phyloP scores from a whole-genome alignment of 768 basidiomycete genomes.

The Hygrophorus pudorinus region DNA sequence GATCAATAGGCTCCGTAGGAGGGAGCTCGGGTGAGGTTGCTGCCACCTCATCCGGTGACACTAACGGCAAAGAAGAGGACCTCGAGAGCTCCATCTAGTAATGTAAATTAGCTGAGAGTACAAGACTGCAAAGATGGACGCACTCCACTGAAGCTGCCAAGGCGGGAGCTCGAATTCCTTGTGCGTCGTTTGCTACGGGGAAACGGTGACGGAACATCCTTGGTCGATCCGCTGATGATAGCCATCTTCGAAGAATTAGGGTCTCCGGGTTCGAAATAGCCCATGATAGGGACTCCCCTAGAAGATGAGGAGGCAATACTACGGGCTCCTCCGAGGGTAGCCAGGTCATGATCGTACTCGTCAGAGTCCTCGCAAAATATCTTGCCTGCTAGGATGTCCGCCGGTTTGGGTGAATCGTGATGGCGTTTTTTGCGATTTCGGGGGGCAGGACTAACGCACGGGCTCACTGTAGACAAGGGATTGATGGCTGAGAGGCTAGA shows the following conservation, averaged over 20 bases:
- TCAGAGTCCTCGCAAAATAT: constrained; percentile 42
- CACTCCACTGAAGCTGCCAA: constrained; percentile 27
- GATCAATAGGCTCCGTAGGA: constrained; percentile 45
- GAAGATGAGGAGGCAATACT: constrained; percentile 19
- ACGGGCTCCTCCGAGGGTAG: constrained; percentile 13
- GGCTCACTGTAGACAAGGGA: constrained; percentile 66
- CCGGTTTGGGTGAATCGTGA: constrained; percentile 42
- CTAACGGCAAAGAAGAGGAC: constrained; percentile 19
- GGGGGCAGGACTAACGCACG: constrained; percentile 36
- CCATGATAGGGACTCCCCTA: constrained; percentile 26
- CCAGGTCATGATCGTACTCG: constrained; percentile 28
- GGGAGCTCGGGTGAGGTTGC: constrained; percentile 24
- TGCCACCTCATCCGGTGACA: constrained; percentile 26
- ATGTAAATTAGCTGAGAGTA: not conserved
- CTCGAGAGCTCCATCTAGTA: constrained; percentile 18
- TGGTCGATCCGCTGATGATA: constrained; percentile 35
- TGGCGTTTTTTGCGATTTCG: constrained; percentile 23
- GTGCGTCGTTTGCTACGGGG: constrained; percentile 17
- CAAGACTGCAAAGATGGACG: constrained; percentile 12
- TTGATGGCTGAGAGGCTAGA: constrained; percentile 55
- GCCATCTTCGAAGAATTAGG: constrained; percentile 25
- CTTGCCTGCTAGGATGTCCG: constrained; percentile 59
- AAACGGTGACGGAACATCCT: constrained; percentile 41
- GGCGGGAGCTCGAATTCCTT: constrained; percentile 14
- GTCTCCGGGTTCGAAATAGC: constrained; percentile 27